phyloP scores from a whole-genome alignment of 73 alveolate species.

The Urostyla sp. region DNA sequence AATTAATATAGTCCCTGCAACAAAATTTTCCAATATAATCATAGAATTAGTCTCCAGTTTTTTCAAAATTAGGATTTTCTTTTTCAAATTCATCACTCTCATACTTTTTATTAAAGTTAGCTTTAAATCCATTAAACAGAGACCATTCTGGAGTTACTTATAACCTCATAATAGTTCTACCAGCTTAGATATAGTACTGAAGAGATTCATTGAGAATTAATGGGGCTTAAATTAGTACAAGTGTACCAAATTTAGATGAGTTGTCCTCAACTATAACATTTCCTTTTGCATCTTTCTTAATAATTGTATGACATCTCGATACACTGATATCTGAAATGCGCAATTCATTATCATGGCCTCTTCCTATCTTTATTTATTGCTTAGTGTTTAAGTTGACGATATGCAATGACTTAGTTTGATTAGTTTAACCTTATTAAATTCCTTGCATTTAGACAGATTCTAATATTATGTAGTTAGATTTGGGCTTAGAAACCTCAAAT shows the following conservation, averaged over 20 bases:
- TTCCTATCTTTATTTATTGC: constrained; percentile 10
- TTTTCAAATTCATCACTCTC: not conserved
- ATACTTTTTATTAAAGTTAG: not conserved
- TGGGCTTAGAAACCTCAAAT: constrained; percentile 32
- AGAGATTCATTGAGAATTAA: not conserved
- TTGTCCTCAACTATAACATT: constrained; percentile 72
- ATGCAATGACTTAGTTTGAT: constrained; percentile 25
- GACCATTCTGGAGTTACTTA: constrained; percentile 18
- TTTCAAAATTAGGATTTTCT: not conserved
- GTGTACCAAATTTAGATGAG: constrained; percentile 88
- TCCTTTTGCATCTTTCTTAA: constrained; percentile 66
- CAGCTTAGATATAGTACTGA: constrained; percentile 41
- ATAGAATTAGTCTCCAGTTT: not conserved
- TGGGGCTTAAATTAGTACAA: constrained; percentile 64
- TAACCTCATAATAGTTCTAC: constrained; percentile 41
- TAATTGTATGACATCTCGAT: constrained; percentile 77
- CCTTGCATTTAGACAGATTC: constrained; percentile 8
- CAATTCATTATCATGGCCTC: constrained; percentile 72
- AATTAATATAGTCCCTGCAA: not conserved
- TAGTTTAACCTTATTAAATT: not conserved
- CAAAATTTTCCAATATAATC: constrained; percentile 5
- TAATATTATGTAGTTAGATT: constrained; percentile 17
- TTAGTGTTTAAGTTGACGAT: constrained; percentile 19
- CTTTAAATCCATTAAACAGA: not conserved
- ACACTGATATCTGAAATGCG: constrained; percentile 82